Percentiles rank a stretch among this genome's conserved stretches.
Conservation (phyloP, 768 basidiomycete genomes). For the Neoboletus subvelutipes region DNA sequence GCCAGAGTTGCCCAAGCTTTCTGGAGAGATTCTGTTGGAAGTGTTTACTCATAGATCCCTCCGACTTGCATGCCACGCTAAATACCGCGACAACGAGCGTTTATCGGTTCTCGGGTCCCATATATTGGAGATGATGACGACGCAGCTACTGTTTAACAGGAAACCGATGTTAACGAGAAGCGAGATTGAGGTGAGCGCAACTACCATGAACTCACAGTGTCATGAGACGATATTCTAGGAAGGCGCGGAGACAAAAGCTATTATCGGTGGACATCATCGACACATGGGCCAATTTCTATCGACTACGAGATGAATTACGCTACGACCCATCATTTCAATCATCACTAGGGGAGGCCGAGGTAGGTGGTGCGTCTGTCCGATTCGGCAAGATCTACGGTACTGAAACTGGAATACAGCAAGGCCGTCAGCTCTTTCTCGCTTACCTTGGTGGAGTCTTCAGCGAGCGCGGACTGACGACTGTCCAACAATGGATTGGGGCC, state of each 20-base stretch:
- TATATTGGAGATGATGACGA: conserved; percentile 48
- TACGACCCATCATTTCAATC: conserved; percentile 32
- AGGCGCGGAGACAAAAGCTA: conserved; percentile 27
- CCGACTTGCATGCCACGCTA: conserved; percentile 39
- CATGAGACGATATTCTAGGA: conserved; percentile 26
- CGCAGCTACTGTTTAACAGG: conserved; percentile 46
- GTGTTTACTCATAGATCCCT: conserved; percentile 72
- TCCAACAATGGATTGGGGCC: conserved; percentile 57
- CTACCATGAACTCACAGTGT: conserved; percentile 10
- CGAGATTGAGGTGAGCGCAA: conserved; percentile 51
- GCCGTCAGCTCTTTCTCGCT: conserved; percentile 56
- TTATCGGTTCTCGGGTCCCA: conserved; percentile 50
- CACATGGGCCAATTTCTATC: conserved; percentile 40
- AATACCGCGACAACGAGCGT: conserved; percentile 58
- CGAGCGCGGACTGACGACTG: conserved; percentile 49
- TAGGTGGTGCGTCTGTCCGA: conserved; percentile 29
- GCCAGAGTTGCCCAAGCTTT: conserved; percentile 50
- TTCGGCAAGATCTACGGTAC: conserved; percentile 12
- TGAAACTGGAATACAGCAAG: conserved; percentile 45
- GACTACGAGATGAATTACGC: conserved; percentile 34
- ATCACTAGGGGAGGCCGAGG: conserved; percentile 35
- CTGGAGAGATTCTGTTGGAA: conserved; percentile 57
- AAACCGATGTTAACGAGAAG: conserved; percentile 48
- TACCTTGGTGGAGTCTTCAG: conserved; percentile 66
- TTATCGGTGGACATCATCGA: conserved; percentile 36